Base-by-base conservation (phyloP, 83 land plant species). In the Diphasiastrum complanatum region DNA sequence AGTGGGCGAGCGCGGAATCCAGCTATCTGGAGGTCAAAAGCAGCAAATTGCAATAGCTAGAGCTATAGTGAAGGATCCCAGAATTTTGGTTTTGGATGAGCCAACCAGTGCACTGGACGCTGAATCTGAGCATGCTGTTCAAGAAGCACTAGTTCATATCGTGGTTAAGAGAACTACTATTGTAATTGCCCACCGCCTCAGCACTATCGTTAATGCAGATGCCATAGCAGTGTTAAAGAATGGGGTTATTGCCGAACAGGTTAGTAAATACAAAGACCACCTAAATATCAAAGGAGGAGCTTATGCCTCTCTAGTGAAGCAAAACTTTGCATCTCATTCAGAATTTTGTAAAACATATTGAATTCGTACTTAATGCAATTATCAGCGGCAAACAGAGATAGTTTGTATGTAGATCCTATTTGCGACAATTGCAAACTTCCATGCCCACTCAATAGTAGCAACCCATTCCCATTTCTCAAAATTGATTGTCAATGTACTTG, bases 21-120 rank as follows among this genome's bases (percentile, higher is more conserved):
- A 78, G 41, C 37, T 80, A 18, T 80, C 83, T 6, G 83, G 83
- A 16, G 83, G 83, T 71, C n/a, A n/a, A n/a, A n/a, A n/a, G n/a
- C n/a, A n/a, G n/a, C n/a, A n/a, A n/a, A n/a, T n/a, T n/a, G n/a
- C n/a, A n/a, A n/a, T n/a, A n/a, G n/a, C n/a, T n/a, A n/a, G n/a
- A n/a, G n/a, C n/a, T n/a, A n/a, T n/a, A 0, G 51, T 72, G 51
- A 73, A 74, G 47, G 65, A 71, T 4, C 78, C 82, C 12, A 75
- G 49, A 45, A 70, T 79, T 12, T 18, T 79, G 48, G 45, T 79
- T 19, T 64, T 79, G 14, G 82, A 79, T n/a, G n/a, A n/a, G n/a
- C n/a, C n/a, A n/a, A n/a, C n/a, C 1, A 50, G 53, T 50, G 53
- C 53, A 10, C 35, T 80, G 28, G 83, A 80, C 61, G 79, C 75